Base-by-base conservation (phyloP, 345 rosid genomes). In the Excoecaria agallocha region DNA sequence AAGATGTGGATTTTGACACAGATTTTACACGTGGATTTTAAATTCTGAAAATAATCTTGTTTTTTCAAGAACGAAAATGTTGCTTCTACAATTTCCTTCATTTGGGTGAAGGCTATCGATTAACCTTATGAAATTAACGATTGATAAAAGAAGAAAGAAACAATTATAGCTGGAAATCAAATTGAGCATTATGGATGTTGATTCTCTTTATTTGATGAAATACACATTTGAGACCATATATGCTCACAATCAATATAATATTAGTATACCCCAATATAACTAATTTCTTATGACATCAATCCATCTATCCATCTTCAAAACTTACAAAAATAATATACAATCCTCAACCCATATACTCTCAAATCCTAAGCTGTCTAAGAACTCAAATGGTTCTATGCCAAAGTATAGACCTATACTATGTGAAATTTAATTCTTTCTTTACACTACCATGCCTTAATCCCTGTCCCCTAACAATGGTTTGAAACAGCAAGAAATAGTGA, bases 311-410 rank as follows among this genome's bases (percentile, higher is more conserved):
- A 82, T 84, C 93, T 82, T 81, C 88, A 80, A 75, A 89, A 82
- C 88, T 89, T 86, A 81, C 90, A 89, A 91, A 91, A 91, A 82
- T 84, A 87, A 88, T 93, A 91, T 89, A 91, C 91, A 91, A 85
- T 73, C 85, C 85, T 85, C 86, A 86, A 83, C 75, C 71, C 87
- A 86, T 79, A 81, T 79, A 85, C 80, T 78, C 80, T 84, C 84
- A 88, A 87, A 83, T 81, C 85, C 93, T 89, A 86, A 81, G 74
- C 85, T 85, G 74, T 82, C 86, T 80, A 85, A 65, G 84, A 79
- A 78, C 86, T 82, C 86, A 74, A 81, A 78, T 88, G 82, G 87
- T 82, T 83, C 84, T 85, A 79, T 84, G 82, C 86, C 76, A 80
- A 79, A 69, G 90, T 88, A 84, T 91, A 86, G 75, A 64, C 85